Base-by-base conservation (phyloP, 2,329 filamentous ascomycete species). In the Neodidymelliopsis sp. region DNA sequence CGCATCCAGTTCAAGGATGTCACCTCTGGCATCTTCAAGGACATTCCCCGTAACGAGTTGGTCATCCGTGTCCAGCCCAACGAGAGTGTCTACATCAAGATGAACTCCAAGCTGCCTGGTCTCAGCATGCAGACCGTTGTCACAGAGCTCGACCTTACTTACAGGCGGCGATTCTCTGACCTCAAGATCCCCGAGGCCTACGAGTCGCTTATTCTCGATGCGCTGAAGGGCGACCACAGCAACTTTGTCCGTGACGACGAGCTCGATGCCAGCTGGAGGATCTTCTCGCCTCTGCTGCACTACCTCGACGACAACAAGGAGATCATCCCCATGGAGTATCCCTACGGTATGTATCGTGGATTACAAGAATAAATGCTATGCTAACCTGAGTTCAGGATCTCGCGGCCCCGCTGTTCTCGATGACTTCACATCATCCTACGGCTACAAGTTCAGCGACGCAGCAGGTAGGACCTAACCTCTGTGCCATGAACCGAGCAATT, bases 1-100 rank as follows among this genome's bases (percentile, higher is more conserved):
- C 89, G 94, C 70, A 96, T 99, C 66, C 94, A 99, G 76, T 99
- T 97, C 87, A 96, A 96, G 83, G 94, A 99, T 73, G 94, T 99
- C 59, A 97, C 94, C 16, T 97, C 92, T 37, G 94, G 95, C 62
- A 99, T 99, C 77, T 99, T 99, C 82, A 97, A 97, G 84, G 93
- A 99, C 74, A 99, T 99, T 71, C 95, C 94, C 52, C 89, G 95
- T 63, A 99, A 99, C 81, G 94, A 99, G 80, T 88, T 99, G 60
- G 94, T 99, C 68, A 97, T 99, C 81, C 92, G 94, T 63, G 96
- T 99, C 60, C 94, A 99, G 81, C 94, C 94, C 66, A 99, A 99
- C 80, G 94, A 99, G 83, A 96, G 90, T 73, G 92, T 99, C 62
- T 99, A 99, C 80, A 96, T 97, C 77, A 99, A 99, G 86, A 99